phyloP scores from a whole-genome alignment of 352 stramenopile genomes.

The Elongisporangium senticosum region DNA sequence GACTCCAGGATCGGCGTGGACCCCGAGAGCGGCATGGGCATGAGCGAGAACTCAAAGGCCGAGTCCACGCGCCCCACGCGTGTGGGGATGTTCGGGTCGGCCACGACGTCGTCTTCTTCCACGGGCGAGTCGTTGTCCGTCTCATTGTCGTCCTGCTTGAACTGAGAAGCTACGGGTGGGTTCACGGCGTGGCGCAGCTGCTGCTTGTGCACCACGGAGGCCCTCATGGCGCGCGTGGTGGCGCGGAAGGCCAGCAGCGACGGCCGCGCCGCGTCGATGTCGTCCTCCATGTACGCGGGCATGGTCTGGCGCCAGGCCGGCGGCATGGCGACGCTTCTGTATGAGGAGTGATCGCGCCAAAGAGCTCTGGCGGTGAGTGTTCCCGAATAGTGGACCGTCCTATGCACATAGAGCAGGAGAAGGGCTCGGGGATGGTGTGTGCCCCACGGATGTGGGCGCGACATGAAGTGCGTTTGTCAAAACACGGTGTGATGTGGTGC shows the following conservation, averaged over 20 bases:
- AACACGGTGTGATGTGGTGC: not conserved
- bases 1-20: constrained; percentile 14
- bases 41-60: not conserved
- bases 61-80: not conserved
- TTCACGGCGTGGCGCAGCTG: not conserved
- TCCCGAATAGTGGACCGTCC: constrained; percentile 14
- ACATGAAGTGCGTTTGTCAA: not conserved
- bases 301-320: constrained; percentile 17
- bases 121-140: not conserved
- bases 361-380: constrained; percentile 11
- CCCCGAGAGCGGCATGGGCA: constrained; percentile 9
- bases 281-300: constrained; percentile 10
- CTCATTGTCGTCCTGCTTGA: not conserved
- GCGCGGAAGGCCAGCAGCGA: constrained; percentile 45
- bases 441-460: not conserved
- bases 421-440: not conserved
- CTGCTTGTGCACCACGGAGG: not conserved
- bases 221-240: not conserved
- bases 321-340: not conserved
- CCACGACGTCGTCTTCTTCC: not conserved
- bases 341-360: not conserved
- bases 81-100: not conserved
- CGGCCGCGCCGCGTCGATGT: constrained; percentile 15
- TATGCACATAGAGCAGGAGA: constrained; percentile 17
- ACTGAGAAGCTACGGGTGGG: not conserved